phyloP scores from a whole-genome alignment of 2,329 filamentous ascomycete species.

The Pseudocercospora ulei region DNA sequence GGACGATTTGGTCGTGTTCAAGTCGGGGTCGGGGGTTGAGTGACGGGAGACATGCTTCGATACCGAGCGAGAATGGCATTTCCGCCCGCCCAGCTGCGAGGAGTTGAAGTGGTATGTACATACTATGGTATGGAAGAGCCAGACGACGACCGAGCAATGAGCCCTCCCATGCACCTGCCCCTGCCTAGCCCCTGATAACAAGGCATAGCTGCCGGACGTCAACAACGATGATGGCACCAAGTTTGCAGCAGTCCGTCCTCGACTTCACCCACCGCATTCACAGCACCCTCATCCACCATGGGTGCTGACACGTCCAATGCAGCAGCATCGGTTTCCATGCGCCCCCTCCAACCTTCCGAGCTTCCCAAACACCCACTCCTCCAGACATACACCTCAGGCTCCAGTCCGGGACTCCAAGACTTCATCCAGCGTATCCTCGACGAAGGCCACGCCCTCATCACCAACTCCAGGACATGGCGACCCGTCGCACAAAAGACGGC shows the following conservation, averaged over 20 bases:
- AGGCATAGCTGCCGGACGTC: no score
- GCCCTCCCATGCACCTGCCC: no score
- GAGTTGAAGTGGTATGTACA: no score
- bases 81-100: no score
- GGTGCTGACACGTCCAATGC: no score
- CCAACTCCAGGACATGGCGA: slow-evolving; percentile 37
- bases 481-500: slow-evolving; percentile 47
- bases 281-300: slow-evolving; percentile 8
- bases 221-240: no score
- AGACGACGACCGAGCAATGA: no score
- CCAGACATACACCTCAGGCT: slow-evolving; percentile 25
- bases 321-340: slow-evolving; percentile 32
- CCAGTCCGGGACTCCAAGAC: slow-evolving; percentile 40
- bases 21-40: slow-evolving; percentile 15
- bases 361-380: slow-evolving; percentile 34
- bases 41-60: slow-evolving; percentile 10
- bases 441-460: slow-evolving; percentile 54
- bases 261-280: background rate
- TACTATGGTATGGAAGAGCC: no score
- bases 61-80: no score
- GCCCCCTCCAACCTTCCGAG: slow-evolving; percentile 26
- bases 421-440: slow-evolving; percentile 48
- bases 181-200: no score
- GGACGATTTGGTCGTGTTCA: slow-evolving; percentile 23
- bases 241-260: no score